Percentiles rank a stretch among this genome's conserved stretches.
Evolutionary conservation across 2,329 filamentous ascomycete species (phyloP).

Genomic region (Sclerotiophoma versabilis): DNA sequence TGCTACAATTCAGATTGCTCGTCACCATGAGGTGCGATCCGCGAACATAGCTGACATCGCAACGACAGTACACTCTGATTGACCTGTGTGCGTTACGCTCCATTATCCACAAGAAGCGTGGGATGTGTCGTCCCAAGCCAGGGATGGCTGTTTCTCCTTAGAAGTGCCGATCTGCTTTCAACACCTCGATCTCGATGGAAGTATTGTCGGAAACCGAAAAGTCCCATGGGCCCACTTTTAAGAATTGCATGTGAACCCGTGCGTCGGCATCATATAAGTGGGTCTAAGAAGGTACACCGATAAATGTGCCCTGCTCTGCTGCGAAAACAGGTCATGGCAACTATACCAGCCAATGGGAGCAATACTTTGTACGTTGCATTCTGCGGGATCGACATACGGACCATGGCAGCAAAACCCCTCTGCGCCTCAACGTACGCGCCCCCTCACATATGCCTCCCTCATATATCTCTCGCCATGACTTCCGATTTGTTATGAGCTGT

Average conservation of each 20-base stretch:
- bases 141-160: background rate
- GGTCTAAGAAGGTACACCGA: background rate
- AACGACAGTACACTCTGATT: no score
- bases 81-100: background rate
- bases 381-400: no score
- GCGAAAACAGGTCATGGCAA: background rate
- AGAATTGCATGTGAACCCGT: constrained; percentile 4
- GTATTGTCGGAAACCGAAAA: constrained; percentile 1
- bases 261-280: background rate
- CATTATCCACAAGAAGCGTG: background rate
- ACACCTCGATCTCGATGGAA: background rate
- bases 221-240: constrained; percentile 6
- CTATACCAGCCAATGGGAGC: background rate
- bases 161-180: background rate
- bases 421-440: no score
- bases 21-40: no score
- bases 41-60: no score
- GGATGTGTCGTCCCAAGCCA: background rate
- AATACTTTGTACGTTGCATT: no score
- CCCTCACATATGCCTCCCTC: no score
- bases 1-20: no score
- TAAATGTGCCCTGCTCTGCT: background rate
- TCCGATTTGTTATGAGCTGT: no score
- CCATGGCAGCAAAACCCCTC: no score
- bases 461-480: no score